A percentile compares a stretch with the other conserved stretches of the same genome.
phyloP scores from a whole-genome alignment of 208 protist species.

The Acanthamoeba royreba region DNA sequence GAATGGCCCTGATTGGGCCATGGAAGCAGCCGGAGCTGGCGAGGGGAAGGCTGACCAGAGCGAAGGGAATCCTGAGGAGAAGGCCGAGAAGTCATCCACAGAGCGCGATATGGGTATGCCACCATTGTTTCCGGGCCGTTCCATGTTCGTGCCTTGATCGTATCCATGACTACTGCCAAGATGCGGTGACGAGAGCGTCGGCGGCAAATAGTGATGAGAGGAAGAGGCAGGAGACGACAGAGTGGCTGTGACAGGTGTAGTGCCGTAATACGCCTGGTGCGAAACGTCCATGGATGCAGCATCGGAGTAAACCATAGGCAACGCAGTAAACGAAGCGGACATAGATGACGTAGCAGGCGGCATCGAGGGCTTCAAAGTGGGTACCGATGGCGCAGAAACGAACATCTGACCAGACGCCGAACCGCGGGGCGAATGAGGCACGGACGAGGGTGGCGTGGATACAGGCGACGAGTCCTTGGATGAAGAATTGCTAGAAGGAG shows the following conservation, averaged over 20 bases:
- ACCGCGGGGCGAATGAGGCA: not conserved
- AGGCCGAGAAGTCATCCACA: not conserved
- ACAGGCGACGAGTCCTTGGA: not conserved
- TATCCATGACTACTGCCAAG: too few species aligned
- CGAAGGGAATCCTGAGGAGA: not conserved
- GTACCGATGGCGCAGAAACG: not conserved
- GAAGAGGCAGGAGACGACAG: too few species aligned
- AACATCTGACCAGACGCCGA: not conserved
- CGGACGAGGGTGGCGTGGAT: not conserved
- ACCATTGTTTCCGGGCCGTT: not conserved
- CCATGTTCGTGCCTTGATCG: too few species aligned
- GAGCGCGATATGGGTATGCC: not conserved
- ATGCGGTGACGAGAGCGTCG: too few species aligned
- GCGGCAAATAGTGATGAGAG: too few species aligned
- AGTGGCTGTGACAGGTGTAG: too few species aligned
- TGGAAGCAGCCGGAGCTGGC: not conserved
- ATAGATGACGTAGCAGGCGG: not conserved
- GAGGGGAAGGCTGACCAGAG: not conserved
- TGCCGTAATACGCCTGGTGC: too few species aligned
- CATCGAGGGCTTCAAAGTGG: too few species aligned
- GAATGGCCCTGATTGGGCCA: not conserved
- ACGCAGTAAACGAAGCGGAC: not conserved
- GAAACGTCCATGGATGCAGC: too few species aligned
- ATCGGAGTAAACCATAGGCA: not conserved
- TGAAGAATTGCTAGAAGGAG: not conserved